phyloP scores from a whole-genome alignment of 805 yeast genomes.

The Metschnikowia shivogae region DNA sequence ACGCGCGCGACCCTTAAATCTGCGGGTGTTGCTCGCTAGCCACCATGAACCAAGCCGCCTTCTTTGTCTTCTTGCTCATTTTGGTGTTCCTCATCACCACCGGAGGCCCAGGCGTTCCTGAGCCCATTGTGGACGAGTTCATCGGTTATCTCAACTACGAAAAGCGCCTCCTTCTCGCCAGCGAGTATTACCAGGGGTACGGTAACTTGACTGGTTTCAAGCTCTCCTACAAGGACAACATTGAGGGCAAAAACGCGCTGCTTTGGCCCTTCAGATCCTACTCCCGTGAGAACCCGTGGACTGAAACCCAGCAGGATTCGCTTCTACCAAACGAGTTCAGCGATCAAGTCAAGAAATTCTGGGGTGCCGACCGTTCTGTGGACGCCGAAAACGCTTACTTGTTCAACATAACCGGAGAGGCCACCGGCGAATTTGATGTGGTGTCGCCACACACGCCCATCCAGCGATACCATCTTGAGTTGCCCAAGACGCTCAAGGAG shows the following conservation, averaged over 20 bases:
- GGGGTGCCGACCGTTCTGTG: constrained; percentile 36
- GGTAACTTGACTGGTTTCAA: constrained; percentile 73
- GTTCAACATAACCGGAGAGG: constrained; percentile 46
- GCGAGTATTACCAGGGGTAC: constrained; percentile 50
- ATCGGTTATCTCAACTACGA: constrained; percentile 21
- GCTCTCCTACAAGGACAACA: constrained; percentile 58
- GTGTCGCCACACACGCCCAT: constrained; percentile 11
- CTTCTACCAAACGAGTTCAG: constrained; percentile 60
- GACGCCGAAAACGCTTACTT: constrained; percentile 23
- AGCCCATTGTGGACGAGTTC: constrained; percentile 23
- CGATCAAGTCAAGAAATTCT: constrained; percentile 44
- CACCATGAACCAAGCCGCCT: constrained; percentile 29
- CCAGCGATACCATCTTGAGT: constrained; percentile 5
- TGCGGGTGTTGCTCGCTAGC: not conserved
- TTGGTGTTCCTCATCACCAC: constrained; percentile 33
- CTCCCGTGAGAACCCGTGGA: constrained; percentile 39
- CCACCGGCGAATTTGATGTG: constrained; percentile 40
- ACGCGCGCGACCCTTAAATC: not conserved
- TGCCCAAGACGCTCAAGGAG: constrained; percentile 30
- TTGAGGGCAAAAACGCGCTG: constrained; percentile 40
- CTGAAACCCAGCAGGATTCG: constrained; percentile 48
- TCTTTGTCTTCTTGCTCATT: constrained; percentile 29
- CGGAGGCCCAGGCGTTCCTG: constrained; percentile 23
- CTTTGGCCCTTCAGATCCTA: constrained; percentile 56
- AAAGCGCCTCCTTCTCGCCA: constrained; percentile 27